A percentile compares a stretch with the other conserved stretches of the same genome.
Conservation (phyloP, 371 early-diverging fungal species). For the Mortierella polycephala region DNA sequence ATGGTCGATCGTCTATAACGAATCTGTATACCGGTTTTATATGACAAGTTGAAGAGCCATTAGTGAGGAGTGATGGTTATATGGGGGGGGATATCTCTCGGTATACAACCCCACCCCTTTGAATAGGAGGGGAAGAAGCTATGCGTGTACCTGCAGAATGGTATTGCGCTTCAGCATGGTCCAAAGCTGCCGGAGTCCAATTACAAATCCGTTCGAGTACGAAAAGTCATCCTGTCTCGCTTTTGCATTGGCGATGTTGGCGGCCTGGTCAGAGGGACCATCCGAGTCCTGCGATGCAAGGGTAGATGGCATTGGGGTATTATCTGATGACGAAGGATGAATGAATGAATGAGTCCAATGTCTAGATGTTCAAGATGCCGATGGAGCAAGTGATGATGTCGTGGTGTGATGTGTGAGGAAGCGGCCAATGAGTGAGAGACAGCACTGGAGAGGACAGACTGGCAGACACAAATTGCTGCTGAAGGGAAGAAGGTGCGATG, state of each 20-base stretch:
- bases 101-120: too few species aligned
- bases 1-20: constrained; percentile 68
- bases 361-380: too few species aligned
- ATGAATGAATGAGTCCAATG: too few species aligned
- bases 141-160: constrained; percentile 62
- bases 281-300: constrained; percentile 5
- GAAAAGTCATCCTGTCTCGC: constrained; percentile 18
- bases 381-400: too few species aligned
- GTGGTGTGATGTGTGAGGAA: too few species aligned
- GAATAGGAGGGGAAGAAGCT: neutral
- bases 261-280: too few species aligned
- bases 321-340: too few species aligned
- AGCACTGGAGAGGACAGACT: neutral
- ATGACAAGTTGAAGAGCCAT: neutral
- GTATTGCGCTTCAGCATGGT: constrained; percentile 75
- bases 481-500: neutral
- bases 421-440: too few species aligned
- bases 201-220: constrained; percentile 26
- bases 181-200: constrained; percentile 60
- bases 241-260: neutral
- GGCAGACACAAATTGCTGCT: too few species aligned
- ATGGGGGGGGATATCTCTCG: too few species aligned
- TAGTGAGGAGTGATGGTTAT: neutral
- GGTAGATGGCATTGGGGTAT: neutral
- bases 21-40: constrained; percentile 16